Base-by-base conservation (phyloP, 192 early-diverging fungal species). In the Rhizophagus sp. region DNA sequence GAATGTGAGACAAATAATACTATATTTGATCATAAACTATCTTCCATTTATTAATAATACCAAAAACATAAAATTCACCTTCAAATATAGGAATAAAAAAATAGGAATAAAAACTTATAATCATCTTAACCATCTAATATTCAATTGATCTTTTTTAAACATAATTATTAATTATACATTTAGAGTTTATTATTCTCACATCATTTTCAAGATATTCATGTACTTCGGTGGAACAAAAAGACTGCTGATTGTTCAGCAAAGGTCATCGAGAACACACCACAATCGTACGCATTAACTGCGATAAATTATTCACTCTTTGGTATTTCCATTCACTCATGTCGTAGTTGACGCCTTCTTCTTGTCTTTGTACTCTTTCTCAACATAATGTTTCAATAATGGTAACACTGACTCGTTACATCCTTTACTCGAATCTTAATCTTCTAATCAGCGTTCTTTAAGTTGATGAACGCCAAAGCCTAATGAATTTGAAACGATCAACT, bases 341-440 rank as follows among this genome's bases (percentile, higher is more conserved):
- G 30, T 30, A 30, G n/a, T n/a, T n/a, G 1, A 30, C 30, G 30
- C 30, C 1, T 30, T 30, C 30, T 30, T 30, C 30, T 30, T 30
- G 30, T 30, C 30, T 62, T 84, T 52, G 75, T 84, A 83, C 81
- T 97, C 96, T n/a, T 1, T 69, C 13, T 87, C 79, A 63, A 98
- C 49, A 75, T 97, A 98, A 1, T 82, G 63, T 25, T 92, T 83
- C 30, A 95, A 73, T 34, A n/a, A 17, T 19, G 13, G 15, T 13
- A 68, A 34, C n/a, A 27, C n/a, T 10, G 7, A 7, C 1, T 27
- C 34, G 15, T 27, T 36, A n/a, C 34, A 27, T 68, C 30, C 85
- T 3, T 93, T 94, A 15, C 88, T 85, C 75, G 94, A 95, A 81
- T 97, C 96, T 79, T 96, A 96, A 79, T 95, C 94, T 17, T 86